Evolutionary conservation across 2,329 filamentous ascomycete genomes (phyloP).

Genomic region (Pezicula carpinea): DNA sequence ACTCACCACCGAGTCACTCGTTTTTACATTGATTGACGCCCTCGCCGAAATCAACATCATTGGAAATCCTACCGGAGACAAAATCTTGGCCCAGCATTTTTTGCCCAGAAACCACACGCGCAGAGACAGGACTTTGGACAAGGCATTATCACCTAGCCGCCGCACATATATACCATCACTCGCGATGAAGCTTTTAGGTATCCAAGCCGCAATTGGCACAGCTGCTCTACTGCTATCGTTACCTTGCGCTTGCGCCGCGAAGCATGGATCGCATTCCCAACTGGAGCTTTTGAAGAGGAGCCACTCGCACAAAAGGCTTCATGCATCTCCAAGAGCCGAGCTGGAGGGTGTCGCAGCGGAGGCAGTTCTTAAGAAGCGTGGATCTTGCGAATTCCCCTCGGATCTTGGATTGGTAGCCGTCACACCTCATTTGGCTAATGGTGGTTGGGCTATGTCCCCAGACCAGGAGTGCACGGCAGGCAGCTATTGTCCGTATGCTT

Average conservation of each 20-base stretch:
- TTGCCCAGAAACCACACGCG: background rate
- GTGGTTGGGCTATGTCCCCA: constrained; percentile 76
- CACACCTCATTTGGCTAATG: constrained; percentile 60
- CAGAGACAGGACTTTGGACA: background rate
- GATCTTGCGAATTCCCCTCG: constrained; percentile 59
- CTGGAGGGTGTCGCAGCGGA: constrained; percentile 10
- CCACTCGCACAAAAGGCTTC: constrained; percentile 19
- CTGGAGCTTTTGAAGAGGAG: constrained; percentile 21
- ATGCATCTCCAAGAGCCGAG: constrained; percentile 20
- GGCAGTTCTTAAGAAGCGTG: constrained; percentile 21
- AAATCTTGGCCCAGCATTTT: background rate
- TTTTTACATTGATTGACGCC: background rate
- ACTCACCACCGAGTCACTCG: background rate
- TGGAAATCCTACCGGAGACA: background rate
- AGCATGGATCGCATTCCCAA: constrained; percentile 19
- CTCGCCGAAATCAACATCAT: background rate
- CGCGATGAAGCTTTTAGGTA: constrained; percentile 49
- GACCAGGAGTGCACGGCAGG: constrained; percentile 64
- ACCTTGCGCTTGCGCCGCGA: constrained; percentile 24
- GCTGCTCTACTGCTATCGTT: constrained; percentile 41
- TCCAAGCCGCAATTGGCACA: constrained; percentile 45
- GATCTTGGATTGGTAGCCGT: constrained; percentile 63
- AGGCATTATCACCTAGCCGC: background rate
- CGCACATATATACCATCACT: constrained; percentile 1
- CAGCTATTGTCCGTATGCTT: constrained; percentile 72